Conservation (phyloP, 495 filamentous ascomycete species). For the Penicillium parvum region DNA sequence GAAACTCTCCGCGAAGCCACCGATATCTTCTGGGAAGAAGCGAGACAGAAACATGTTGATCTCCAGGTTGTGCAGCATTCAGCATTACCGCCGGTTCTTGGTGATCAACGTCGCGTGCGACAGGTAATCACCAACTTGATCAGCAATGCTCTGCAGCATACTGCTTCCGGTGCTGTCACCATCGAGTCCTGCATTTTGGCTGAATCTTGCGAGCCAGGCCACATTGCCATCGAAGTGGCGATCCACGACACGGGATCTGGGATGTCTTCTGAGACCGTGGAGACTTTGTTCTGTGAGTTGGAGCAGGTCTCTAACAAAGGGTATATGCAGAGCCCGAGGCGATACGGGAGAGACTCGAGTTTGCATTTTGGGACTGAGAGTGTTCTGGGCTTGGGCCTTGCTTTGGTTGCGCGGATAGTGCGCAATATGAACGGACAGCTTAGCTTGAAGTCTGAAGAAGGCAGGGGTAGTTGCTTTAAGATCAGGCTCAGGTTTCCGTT, state of each 20-base stretch:
- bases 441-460: conserved; percentile 76
- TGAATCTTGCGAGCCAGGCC: conserved; percentile 29
- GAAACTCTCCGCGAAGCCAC: conserved; percentile 71
- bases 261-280: conserved; percentile 69
- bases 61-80: conserved; percentile 66
- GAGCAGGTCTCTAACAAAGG: conserved; percentile 73
- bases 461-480: conserved; percentile 74
- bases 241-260: conserved; percentile 76
- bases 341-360: conserved; percentile 15
- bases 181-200: conserved; percentile 60
- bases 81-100: conserved; percentile 72
- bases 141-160: conserved; percentile 81
- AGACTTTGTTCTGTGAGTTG: conserved; percentile 75
- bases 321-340: conserved; percentile 32
- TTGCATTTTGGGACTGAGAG: conserved; percentile 20
- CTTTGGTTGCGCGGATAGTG: conserved; percentile 75
- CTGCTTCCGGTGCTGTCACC: conserved; percentile 57
- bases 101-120: conserved; percentile 78
- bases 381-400: conserved; percentile 74
- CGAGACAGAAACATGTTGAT: conserved; percentile 64
- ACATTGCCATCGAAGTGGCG: conserved; percentile 65
- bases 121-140: conserved; percentile 77
- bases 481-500: conserved; percentile 30
- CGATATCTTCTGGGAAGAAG: conserved; percentile 68
- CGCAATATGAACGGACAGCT: conserved; percentile 86